Percentiles rank a stretch among this genome's conserved stretches.
phyloP scores from a whole-genome alignment of 805 yeast genomes.

The Isabelozyma gotoi region DNA sequence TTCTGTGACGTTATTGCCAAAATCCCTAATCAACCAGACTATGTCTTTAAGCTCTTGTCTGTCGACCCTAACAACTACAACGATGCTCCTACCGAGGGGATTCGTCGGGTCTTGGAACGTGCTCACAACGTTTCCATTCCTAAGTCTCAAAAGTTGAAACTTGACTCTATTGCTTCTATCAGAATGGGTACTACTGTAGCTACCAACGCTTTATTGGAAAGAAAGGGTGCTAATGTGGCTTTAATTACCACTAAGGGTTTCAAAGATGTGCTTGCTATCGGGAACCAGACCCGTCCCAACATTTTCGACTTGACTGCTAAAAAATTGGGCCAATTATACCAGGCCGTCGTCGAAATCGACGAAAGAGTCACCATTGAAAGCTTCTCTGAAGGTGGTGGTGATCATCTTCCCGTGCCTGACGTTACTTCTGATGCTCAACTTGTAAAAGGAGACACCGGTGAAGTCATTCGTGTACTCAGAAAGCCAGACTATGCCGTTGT shows the following conservation, averaged over 20 bases:
- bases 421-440: conserved; percentile 26
- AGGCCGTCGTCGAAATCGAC: conserved; percentile 77
- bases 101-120: conserved; percentile 69
- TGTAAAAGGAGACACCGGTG: conserved; percentile 36
- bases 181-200: conserved; percentile 96
- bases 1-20: conserved; percentile 72
- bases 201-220: conserved; percentile 88
- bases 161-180: conserved; percentile 62
- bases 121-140: conserved; percentile 57
- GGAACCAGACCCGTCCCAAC: conserved; percentile 88
- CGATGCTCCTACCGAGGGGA: conserved; percentile 94
- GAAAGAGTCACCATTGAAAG: conserved; percentile 81
- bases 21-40: conserved; percentile 54
- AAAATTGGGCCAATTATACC: conserved; percentile 71
- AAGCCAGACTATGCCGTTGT: conserved; percentile 27
- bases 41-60: conserved; percentile 75
- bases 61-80: conserved; percentile 85
- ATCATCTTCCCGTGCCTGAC: conserved; percentile 14
- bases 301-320: conserved; percentile 80
- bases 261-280: conserved; percentile 77
- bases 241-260: conserved; percentile 87
- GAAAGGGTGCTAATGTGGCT: conserved; percentile 89
- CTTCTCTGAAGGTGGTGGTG: conserved; percentile 72
- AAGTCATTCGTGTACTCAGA: conserved; percentile 29
- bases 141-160: conserved; percentile 43